Percentiles rank a stretch among this genome's conserved stretches.
These are phyloP conservation scores for Leucoagaricus sp. DNA, from an alignment of 1,284 basidiomycete genomes.

Conservation along the genomic window DNA sequence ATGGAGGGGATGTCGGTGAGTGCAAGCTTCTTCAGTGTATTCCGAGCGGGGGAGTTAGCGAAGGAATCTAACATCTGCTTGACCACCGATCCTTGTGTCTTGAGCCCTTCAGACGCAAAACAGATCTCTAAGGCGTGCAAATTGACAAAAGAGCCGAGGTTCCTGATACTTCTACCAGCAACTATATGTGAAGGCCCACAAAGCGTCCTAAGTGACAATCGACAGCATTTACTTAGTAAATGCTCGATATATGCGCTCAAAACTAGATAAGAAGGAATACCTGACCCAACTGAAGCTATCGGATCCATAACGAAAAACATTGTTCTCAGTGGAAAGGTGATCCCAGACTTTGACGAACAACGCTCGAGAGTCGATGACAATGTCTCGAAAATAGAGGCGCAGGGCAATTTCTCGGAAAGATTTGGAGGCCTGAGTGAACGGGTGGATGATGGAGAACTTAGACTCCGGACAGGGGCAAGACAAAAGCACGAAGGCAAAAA, in stretches of 20 bases:
- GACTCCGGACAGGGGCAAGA: neutral
- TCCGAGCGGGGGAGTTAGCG: conserved; percentile 6
- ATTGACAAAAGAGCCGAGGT: conserved; percentile 24
- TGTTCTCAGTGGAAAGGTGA: conserved; percentile 25
- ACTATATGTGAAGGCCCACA: conserved; percentile 24
- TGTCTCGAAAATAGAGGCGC: conserved; percentile 37
- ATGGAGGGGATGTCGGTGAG: conserved; percentile 57
- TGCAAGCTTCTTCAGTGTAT: conserved; percentile 41
- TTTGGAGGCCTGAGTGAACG: conserved; percentile 42
- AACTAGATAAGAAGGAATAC: conserved; percentile 29
- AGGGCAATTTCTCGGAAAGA: conserved; percentile 44
- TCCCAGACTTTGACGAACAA: conserved; percentile 30
- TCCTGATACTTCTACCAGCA: conserved; percentile 20
- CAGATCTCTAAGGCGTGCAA: conserved; percentile 38
- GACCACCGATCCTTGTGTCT: conserved; percentile 36
- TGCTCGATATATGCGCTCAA: conserved; percentile 20
- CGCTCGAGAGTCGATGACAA: conserved; percentile 28
- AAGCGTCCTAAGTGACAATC: conserved; percentile 23
- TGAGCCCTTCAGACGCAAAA: conserved; percentile 37
- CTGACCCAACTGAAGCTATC: conserved; percentile 38
- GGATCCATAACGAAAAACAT: conserved; percentile 14
- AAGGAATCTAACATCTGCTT: conserved; percentile 32
- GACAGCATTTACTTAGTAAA: conserved; percentile 18
- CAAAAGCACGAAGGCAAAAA: conserved; percentile 22
- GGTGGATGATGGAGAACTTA: conserved; percentile 34